Conservation (phyloP, 2,329 filamentous ascomycete species). For the Falciphora oryzae region DNA sequence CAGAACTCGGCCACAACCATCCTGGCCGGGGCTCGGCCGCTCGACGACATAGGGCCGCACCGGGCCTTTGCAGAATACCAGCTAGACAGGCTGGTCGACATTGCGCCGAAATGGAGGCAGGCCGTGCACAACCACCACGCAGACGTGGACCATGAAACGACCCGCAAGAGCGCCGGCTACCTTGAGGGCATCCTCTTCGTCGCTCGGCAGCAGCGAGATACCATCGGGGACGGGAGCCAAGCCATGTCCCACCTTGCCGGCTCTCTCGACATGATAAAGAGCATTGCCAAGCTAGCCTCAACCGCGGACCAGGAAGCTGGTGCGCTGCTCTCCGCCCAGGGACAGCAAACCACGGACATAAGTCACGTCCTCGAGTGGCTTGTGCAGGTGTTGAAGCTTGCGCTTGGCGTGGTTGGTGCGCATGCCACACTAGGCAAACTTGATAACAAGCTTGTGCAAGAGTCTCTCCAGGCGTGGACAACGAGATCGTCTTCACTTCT, state of each 20-base stretch:
- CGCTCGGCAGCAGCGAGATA: constrained; percentile 53
- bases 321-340: neutral
- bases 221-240: constrained; percentile 29
- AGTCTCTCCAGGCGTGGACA: constrained; percentile 45
- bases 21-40: constrained; percentile 47
- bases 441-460: constrained; percentile 38
- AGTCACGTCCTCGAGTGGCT: constrained; percentile 50
- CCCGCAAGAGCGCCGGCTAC: constrained; percentile 72
- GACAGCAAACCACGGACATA: constrained; percentile 19
- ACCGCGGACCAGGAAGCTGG: neutral
- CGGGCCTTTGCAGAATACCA: constrained; percentile 55
- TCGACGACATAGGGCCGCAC: constrained; percentile 21
- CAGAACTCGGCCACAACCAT: constrained; percentile 68
- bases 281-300: constrained; percentile 11
- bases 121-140: constrained; percentile 70
- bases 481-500: constrained; percentile 40
- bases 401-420: constrained; percentile 54
- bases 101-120: constrained; percentile 62
- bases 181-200: constrained; percentile 78
- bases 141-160: constrained; percentile 76
- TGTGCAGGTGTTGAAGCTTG: constrained; percentile 60
- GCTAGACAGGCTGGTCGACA: constrained; percentile 73
- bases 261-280: constrained; percentile 8
- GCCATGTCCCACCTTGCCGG: neutral
- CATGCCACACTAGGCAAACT: constrained; percentile 59